These are phyloP conservation scores for Xylogone sp. DNA, from an alignment of 2,329 filamentous ascomycete species.

Conservation along the genomic window DNA sequence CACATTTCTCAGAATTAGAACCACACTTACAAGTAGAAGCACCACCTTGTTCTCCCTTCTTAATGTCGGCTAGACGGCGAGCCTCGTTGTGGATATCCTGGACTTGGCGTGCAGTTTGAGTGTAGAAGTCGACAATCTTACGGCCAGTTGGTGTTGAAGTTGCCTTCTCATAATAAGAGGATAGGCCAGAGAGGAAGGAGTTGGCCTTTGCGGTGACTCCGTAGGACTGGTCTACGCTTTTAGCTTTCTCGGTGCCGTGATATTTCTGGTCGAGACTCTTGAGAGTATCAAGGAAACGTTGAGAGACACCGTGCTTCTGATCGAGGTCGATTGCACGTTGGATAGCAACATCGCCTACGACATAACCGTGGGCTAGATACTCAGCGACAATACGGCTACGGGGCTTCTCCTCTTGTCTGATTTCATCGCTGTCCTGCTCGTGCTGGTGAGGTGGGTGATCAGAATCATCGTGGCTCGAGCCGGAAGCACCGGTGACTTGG, in stretches of 20 bases:
- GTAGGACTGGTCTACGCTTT: slow-evolving; percentile 79
- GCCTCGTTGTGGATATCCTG: slow-evolving; percentile 93
- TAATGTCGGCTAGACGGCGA: slow-evolving; percentile 79
- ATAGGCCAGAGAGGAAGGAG: slow-evolving; percentile 60
- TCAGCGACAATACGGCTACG: slow-evolving; percentile 90
- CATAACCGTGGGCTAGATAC: slow-evolving; percentile 94
- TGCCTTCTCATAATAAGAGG: slow-evolving; percentile 94
- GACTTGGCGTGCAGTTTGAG: slow-evolving; percentile 80
- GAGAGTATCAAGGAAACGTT: slow-evolving; percentile 74
- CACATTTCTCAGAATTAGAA: background rate
- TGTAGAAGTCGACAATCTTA: slow-evolving; percentile 85
- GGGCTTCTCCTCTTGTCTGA: slow-evolving; percentile 96
- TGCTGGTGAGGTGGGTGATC: slow-evolving; percentile 50
- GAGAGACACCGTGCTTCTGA: slow-evolving; percentile 80
- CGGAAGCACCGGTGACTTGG: slow-evolving; percentile 63
- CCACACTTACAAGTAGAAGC: slow-evolving; percentile 42
- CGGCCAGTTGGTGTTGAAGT: slow-evolving; percentile 81
- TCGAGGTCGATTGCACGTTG: slow-evolving; percentile 84
- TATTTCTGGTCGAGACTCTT: slow-evolving; percentile 77
- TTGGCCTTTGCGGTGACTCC: slow-evolving; percentile 72
- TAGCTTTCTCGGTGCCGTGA: slow-evolving; percentile 83
- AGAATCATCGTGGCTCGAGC: slow-evolving; percentile 56
- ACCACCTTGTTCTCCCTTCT: slow-evolving; percentile 59
- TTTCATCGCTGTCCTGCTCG: slow-evolving; percentile 61
- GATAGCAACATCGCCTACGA: slow-evolving; percentile 70